Percentiles rank a stretch among this genome's conserved stretches.
phyloP scores from a whole-genome alignment of 1,284 basidiomycete genomes.

The Leccinum pachyderme region DNA sequence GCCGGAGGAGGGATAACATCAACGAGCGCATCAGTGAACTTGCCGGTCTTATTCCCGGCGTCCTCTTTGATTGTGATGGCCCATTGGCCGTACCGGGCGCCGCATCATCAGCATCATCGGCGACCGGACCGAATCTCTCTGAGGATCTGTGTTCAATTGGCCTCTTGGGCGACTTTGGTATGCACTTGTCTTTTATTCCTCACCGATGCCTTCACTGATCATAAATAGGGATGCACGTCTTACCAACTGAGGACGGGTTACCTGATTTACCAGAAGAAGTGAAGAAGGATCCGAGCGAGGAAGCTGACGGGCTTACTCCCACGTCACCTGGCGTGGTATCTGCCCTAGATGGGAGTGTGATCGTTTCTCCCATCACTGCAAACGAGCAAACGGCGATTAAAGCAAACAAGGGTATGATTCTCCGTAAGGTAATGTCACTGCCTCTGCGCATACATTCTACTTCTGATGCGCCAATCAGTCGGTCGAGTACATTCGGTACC shows the following conservation, averaged over 20 bases:
- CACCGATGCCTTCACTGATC: neutral
- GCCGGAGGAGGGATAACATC: conserved; percentile 85
- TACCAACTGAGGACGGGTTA: conserved; percentile 26
- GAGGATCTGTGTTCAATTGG: conserved; percentile 25
- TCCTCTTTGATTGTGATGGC: conserved; percentile 61
- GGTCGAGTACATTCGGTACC: conserved; percentile 85
- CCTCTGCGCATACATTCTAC: neutral
- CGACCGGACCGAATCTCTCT: conserved; percentile 8
- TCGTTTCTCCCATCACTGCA: neutral
- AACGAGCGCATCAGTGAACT: conserved; percentile 93
- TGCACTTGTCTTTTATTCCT: neutral
- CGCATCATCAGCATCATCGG: conserved; percentile 12
- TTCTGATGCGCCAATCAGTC: conserved; percentile 39
- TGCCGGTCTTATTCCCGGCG: conserved; percentile 84
- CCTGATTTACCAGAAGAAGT: conserved; percentile 34
- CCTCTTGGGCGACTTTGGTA: conserved; percentile 23
- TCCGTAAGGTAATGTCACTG: conserved; percentile 51
- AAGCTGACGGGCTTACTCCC: conserved; percentile 20
- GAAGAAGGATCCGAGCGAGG: conserved; percentile 35
- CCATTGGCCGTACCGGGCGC: conserved; percentile 21
- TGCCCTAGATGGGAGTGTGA: conserved; percentile 3
- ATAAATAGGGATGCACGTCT: conserved; percentile 24
- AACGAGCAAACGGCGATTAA: conserved; percentile 49
- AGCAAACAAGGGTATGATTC: conserved; percentile 89
- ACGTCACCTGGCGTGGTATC: conserved; percentile 15